phyloP scores from a whole-genome alignment of 2,329 filamentous ascomycete genomes.

The Colletotrichum echinochloae region DNA sequence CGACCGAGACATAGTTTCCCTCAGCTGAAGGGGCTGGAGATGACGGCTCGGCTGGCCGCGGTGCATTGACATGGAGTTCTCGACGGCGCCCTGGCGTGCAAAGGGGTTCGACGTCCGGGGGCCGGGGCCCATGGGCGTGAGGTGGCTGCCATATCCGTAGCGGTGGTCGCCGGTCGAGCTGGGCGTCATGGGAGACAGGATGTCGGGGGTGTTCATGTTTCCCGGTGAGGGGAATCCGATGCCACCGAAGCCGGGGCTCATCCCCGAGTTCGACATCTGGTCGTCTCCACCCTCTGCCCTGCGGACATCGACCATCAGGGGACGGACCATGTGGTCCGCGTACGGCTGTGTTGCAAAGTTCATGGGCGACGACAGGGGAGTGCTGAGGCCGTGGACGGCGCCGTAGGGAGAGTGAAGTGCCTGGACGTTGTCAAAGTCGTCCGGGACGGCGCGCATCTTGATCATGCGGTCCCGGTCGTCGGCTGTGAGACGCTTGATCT shows the following conservation, averaged over 20 bases:
- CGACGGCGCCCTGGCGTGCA: constrained; percentile 61
- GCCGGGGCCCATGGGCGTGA: constrained; percentile 61
- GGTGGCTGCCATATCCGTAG: constrained; percentile 64
- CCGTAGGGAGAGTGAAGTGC: constrained; percentile 76
- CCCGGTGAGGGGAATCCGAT: constrained; percentile 72
- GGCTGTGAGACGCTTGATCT: constrained; percentile 78
- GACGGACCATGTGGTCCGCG: constrained; percentile 72
- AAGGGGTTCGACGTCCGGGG: constrained; percentile 65
- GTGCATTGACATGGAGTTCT: constrained; percentile 55
- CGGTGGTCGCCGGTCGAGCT: constrained; percentile 56
- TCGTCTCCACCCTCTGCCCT: constrained; percentile 70
- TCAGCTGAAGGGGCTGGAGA: constrained; percentile 68
- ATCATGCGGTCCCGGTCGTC: constrained; percentile 79
- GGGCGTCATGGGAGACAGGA: constrained; percentile 67
- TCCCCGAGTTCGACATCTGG: constrained; percentile 74
- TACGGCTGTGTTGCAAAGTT: constrained; percentile 64
- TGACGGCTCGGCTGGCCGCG: constrained; percentile 61
- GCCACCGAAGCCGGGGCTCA: constrained; percentile 75
- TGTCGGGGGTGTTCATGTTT: constrained; percentile 63
- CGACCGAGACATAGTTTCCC: constrained; percentile 68
- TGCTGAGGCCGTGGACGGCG: constrained; percentile 65
- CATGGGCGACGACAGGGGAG: constrained; percentile 61
- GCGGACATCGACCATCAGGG: constrained; percentile 76
- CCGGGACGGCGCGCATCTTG: constrained; percentile 77
- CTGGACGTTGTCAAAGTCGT: constrained; percentile 78